A percentile compares a stretch with the other conserved stretches of the same genome.
phyloP scores from a whole-genome alignment of 2,329 filamentous ascomycete genomes.

The Diplodia sapinea region DNA sequence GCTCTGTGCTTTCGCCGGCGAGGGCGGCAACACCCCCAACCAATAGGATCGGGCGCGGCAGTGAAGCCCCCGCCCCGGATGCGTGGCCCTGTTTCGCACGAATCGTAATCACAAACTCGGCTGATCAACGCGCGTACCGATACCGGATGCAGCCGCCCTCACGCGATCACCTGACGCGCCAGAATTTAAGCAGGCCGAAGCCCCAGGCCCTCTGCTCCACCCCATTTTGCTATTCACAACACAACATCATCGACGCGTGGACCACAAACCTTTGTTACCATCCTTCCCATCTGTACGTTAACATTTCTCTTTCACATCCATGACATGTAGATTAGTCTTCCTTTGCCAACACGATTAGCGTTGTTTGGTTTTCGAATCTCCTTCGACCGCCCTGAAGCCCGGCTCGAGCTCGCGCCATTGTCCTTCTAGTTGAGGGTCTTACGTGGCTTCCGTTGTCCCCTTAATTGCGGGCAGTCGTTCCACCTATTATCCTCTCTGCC shows the following conservation, averaged over 20 bases:
- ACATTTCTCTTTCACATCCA: not conserved
- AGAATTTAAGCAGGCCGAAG: not conserved
- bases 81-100: not conserved
- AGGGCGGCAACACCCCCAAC: not conserved
- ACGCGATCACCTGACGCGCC: not conserved
- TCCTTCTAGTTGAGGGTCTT: conserved; percentile 1
- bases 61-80: not conserved
- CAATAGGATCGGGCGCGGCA: conserved; percentile 9
- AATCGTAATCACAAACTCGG: too few relatives aligned
- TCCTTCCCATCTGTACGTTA: not conserved
- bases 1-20: not conserved
- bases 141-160: not conserved
- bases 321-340: not conserved
- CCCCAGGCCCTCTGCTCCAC: not conserved
- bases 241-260: not conserved
- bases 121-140: too few relatives aligned
- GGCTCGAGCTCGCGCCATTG: conserved; percentile 9
- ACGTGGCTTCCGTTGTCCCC: conserved; percentile 13
- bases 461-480: not conserved
- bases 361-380: not conserved
- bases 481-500: not conserved
- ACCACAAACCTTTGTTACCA: not conserved
- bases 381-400: not conserved
- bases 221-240: not conserved
- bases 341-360: not conserved